Conservation (phyloP, 352 stramenopile genomes). For the Elongisporangium prolatum region DNA sequence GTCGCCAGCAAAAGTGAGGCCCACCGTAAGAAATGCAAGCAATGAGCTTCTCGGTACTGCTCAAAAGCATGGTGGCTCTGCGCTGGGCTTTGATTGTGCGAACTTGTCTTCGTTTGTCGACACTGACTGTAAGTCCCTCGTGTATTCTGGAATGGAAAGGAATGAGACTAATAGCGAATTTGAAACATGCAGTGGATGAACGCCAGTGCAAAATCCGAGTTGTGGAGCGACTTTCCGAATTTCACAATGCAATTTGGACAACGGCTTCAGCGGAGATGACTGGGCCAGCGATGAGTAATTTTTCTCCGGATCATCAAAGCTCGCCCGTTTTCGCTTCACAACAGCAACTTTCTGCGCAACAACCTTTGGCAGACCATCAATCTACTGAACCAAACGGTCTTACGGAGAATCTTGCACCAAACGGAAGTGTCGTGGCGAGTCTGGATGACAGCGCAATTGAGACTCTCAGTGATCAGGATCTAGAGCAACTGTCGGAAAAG, state of each 20-base stretch:
- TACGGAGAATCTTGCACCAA: too few relatives aligned
- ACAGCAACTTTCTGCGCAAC: too few relatives aligned
- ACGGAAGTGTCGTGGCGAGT: too few relatives aligned
- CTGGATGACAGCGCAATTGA: constrained; percentile 78
- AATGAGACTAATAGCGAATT: not conserved
- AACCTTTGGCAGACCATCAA: too few relatives aligned
- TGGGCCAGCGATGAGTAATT: too few relatives aligned
- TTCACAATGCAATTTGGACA: constrained; percentile 72
- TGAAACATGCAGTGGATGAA: constrained; percentile 66
- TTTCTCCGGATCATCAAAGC: not conserved
- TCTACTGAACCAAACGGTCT: too few relatives aligned
- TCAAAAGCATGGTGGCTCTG: not conserved
- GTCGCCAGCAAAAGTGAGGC: constrained; percentile 16
- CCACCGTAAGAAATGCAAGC: too few relatives aligned
- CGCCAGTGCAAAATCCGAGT: constrained; percentile 87
- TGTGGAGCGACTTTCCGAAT: constrained; percentile 78
- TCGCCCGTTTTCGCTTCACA: too few relatives aligned
- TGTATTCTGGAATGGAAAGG: not conserved
- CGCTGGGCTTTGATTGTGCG: constrained; percentile 10
- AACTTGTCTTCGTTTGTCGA: constrained; percentile 67
- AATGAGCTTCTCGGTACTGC: too few relatives aligned
- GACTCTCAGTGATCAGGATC: constrained; percentile 65
- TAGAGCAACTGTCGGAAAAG: constrained; percentile 75
- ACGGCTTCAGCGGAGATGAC: constrained; percentile 16
- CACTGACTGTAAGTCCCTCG: constrained; percentile 43